Base-by-base conservation (phyloP, 768 basidiomycete species). In the Cubamyces sp. region DNA sequence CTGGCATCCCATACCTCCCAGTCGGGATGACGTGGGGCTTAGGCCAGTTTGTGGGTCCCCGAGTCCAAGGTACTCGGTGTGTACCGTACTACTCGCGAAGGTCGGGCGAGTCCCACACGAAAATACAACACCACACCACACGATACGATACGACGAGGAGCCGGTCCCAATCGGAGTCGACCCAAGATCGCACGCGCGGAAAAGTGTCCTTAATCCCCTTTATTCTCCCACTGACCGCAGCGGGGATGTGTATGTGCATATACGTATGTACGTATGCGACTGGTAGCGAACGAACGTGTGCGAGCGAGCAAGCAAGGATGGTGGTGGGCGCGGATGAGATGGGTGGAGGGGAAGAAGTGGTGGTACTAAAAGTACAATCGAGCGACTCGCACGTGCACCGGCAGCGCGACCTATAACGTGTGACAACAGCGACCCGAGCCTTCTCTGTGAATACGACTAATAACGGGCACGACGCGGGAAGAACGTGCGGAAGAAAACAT, bases 161-260 rank as follows among this genome's bases (percentile, higher is more conserved):
- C 34, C 34, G 9, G 34, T 34, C 34, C 34, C 34, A 34, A 5
- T n/a, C n/a, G n/a, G n/a, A 34, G 28, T 8, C n/a, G n/a, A n/a
- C n/a, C n/a, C n/a, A 30, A 30, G 28, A 34, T 11, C 34, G 45
- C 42, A 54, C 26, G 42, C 23, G 16, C 54, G 2, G 39, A 39
- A 25, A 40, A 11, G 18, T 53, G 54, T 53, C 63, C 63, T 60
- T 60, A 43, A 64, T 64, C 63, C 63, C 63, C 63, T 64, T 64
- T 56, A 64, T 64, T 64, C 63, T 60, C 58, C 63, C 63, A 51
- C 63, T 57, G 63, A 64, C 63, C 63, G 63, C 58, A 39, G n/a
- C 21, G 53, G 30, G 42, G 26, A 46, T n/a, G 23, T 25, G 46
- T 21, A 39, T 41, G 34, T 34, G 34, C 34, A 34, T 34, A 9